These are phyloP conservation scores for Tuber microsphaerosporum DNA, from an alignment of 495 filamentous ascomycete species.

Conservation along the genomic window DNA sequence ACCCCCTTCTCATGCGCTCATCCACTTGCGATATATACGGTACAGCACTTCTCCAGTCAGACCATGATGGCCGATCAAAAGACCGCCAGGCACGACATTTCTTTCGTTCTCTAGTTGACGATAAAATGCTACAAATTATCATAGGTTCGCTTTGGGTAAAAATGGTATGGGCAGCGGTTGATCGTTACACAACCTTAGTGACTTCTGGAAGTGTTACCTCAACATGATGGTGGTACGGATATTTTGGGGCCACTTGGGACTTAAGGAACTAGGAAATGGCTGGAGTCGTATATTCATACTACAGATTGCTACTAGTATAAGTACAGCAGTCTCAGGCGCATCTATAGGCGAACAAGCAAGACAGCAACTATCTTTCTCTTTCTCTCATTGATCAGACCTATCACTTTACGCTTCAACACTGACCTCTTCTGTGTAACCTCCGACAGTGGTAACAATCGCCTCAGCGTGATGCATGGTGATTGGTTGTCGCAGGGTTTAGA, in stretches of 20 bases:
- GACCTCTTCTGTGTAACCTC: too few species aligned
- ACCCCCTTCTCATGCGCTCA: background rate
- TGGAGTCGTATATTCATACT: too few species aligned
- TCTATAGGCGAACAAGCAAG: too few species aligned
- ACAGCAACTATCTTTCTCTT: too few species aligned
- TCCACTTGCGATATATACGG: constrained; percentile 1
- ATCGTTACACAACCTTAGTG: background rate
- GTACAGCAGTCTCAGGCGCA: too few species aligned
- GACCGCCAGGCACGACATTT: background rate
- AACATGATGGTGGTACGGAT: too few species aligned
- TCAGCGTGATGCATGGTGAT: background rate
- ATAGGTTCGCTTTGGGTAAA: background rate
- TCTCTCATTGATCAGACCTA: too few species aligned
- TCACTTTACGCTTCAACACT: too few species aligned
- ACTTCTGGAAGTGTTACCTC: too few species aligned
- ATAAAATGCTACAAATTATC: background rate
- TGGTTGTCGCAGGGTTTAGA: background rate
- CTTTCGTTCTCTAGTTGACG: background rate
- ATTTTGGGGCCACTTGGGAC: too few species aligned
- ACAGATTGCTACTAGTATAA: too few species aligned
- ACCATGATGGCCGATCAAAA: background rate
- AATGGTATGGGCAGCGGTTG: background rate
- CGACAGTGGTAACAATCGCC: background rate
- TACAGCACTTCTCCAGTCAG: background rate
- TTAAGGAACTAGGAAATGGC: too few species aligned